phyloP scores from a whole-genome alignment of 768 basidiomycete genomes.

The Suillus placidus region DNA sequence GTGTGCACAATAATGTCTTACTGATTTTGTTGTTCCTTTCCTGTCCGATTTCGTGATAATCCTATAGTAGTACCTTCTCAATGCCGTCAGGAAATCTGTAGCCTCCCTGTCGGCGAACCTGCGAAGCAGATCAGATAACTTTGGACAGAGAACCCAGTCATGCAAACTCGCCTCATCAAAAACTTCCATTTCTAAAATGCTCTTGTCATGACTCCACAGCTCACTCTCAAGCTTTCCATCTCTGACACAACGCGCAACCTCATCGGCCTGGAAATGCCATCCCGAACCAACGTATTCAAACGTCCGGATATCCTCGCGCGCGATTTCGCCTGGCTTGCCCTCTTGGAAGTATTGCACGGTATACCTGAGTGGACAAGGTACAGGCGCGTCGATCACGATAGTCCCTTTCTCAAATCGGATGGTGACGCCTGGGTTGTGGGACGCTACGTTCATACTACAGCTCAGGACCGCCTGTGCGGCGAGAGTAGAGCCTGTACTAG shows the following conservation, averaged over 20 bases:
- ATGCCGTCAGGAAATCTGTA: constrained; percentile 44
- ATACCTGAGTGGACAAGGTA: constrained; percentile 32
- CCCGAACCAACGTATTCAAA: constrained; percentile 41
- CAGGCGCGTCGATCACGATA: constrained; percentile 42
- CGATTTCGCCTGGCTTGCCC: constrained; percentile 33
- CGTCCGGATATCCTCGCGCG: constrained; percentile 37
- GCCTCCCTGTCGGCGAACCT: constrained; percentile 42
- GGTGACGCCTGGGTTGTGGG: constrained; percentile 32
- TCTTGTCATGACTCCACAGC: constrained; percentile 50
- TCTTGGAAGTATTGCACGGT: constrained; percentile 40
- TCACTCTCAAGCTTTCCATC: constrained; percentile 52
- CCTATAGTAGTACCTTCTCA: constrained; percentile 32
- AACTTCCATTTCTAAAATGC: constrained; percentile 49
- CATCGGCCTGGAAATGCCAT: constrained; percentile 56
- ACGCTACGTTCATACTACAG: constrained; percentile 40
- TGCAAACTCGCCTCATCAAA: constrained; percentile 48
- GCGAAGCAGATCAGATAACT: constrained; percentile 2
- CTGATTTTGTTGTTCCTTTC: not conserved
- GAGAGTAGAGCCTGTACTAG: constrained; percentile 28
- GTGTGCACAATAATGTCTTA: not conserved
- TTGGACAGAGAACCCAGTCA: constrained; percentile 3
- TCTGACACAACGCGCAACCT: constrained; percentile 47
- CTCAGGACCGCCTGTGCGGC: constrained; percentile 44
- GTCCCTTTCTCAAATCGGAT: constrained; percentile 48
- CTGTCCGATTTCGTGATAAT: not conserved